Conservation (phyloP, 441 rosid genomes). For the Gossypium davidsonii region DNA sequence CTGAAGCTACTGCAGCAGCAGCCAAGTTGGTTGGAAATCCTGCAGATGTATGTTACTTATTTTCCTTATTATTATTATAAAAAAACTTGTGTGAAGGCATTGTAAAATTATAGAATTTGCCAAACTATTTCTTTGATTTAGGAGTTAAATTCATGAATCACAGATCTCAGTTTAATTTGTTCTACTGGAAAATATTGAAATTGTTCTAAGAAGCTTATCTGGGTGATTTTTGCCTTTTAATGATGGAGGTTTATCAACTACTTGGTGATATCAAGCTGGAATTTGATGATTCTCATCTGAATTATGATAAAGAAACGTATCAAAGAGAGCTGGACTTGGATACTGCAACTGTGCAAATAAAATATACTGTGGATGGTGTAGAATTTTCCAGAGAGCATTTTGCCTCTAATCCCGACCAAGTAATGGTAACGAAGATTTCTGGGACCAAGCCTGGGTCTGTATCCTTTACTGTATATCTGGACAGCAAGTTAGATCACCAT, state of each 20-base stretch:
- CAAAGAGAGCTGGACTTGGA: conserved; percentile 79
- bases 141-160: background rate
- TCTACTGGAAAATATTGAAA: background rate
- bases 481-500: conserved; percentile 53
- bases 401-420: conserved; percentile 70
- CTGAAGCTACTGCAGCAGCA: conserved; percentile 67
- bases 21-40: conserved; percentile 51
- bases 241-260: conserved; percentile 68
- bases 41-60: conserved; percentile 45
- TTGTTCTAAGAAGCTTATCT: background rate
- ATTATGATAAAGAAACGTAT: conserved; percentile 53
- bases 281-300: conserved; percentile 64
- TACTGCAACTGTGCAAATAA: conserved; percentile 61
- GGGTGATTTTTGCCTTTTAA: conserved; percentile 14
- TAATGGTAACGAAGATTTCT: conserved; percentile 61
- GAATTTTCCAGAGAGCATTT: conserved; percentile 70
- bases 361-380: conserved; percentile 54
- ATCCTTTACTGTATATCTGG: conserved; percentile 58
- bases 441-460: conserved; percentile 59
- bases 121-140: background rate
- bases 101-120: background rate
- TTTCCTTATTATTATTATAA: background rate
- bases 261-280: conserved; percentile 78
- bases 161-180: background rate
- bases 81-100: background rate